Conservation (phyloP, 345 rosid species). For the Conringia planisiliqua region DNA sequence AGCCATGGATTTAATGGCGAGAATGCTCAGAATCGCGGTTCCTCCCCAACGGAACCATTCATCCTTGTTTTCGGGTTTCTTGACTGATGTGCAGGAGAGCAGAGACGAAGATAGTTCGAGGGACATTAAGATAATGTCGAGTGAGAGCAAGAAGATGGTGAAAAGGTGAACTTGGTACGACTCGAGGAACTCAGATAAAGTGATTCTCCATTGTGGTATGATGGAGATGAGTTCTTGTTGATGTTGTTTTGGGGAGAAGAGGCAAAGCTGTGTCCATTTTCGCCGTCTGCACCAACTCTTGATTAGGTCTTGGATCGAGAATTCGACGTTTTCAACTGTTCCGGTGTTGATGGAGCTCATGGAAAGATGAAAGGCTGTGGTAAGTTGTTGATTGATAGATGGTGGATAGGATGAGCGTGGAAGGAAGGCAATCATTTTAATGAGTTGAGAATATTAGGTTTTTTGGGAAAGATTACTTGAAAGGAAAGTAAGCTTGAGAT, state of each 20-base stretch:
- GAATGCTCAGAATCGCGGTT: constrained; percentile 47
- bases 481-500: constrained; percentile 22
- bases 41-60: constrained; percentile 65
- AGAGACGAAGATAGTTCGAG: constrained; percentile 61
- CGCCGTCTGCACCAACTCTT: constrained; percentile 46
- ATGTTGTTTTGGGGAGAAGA: constrained; percentile 24
- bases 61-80: not conserved
- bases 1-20: constrained; percentile 44
- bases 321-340: constrained; percentile 43
- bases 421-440: constrained; percentile 22
- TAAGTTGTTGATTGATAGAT: not conserved
- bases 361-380: not conserved
- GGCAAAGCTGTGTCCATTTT: constrained; percentile 48
- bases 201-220: constrained; percentile 45
- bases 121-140: constrained; percentile 50
- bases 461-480: constrained; percentile 14
- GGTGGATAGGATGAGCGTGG: constrained; percentile 2
- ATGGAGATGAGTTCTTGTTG: not conserved
- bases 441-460: not conserved
- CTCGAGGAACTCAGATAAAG: constrained; percentile 41
- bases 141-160: constrained; percentile 46
- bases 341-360: constrained; percentile 18
- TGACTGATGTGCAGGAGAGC: constrained; percentile 33
- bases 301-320: constrained; percentile 43
- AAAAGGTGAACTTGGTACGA: constrained; percentile 39